Conservation (phyloP, 2,329 filamentous ascomycete genomes). For the Neurospora sp. region DNA sequence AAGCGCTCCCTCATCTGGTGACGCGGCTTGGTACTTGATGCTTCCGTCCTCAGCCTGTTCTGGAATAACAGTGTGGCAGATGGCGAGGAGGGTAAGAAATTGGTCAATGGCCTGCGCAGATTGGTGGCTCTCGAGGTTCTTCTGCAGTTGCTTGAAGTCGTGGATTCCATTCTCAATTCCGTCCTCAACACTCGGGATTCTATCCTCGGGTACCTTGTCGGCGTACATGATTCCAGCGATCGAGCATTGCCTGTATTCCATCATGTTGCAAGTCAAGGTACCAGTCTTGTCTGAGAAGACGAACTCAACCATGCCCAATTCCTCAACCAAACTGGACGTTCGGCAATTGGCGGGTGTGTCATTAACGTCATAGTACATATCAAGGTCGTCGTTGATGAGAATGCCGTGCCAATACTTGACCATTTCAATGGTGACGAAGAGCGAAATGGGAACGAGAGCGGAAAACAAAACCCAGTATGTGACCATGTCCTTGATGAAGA, state of each 20-base stretch:
- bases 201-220: slow-evolving; percentile 84
- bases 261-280: slow-evolving; percentile 94
- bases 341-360: slow-evolving; percentile 94
- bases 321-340: slow-evolving; percentile 93
- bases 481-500: slow-evolving; percentile 89
- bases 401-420: slow-evolving; percentile 99
- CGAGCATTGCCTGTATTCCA: slow-evolving; percentile 95
- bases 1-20: slow-evolving; percentile 92
- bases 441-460: slow-evolving; percentile 89
- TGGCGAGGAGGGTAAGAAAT: slow-evolving; percentile 77
- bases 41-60: slow-evolving; percentile 70
- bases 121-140: slow-evolving; percentile 55
- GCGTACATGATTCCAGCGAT: slow-evolving; percentile 93
- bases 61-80: slow-evolving; percentile 95
- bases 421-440: slow-evolving; percentile 94
- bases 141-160: slow-evolving; percentile 66
- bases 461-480: slow-evolving; percentile 99
- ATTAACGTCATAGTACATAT: slow-evolving; percentile 94
- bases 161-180: slow-evolving; percentile 70
- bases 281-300: slow-evolving; percentile 98
- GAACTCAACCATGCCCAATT: slow-evolving; percentile 95
- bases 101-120: slow-evolving; percentile 54
- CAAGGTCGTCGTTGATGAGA: slow-evolving; percentile 91
- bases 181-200: slow-evolving; percentile 68
- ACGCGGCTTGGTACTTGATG: slow-evolving; percentile 97